Evolutionary conservation across 2,329 filamentous ascomycete species (phyloP).

Genomic region (Neofusicoccum sp.): DNA sequence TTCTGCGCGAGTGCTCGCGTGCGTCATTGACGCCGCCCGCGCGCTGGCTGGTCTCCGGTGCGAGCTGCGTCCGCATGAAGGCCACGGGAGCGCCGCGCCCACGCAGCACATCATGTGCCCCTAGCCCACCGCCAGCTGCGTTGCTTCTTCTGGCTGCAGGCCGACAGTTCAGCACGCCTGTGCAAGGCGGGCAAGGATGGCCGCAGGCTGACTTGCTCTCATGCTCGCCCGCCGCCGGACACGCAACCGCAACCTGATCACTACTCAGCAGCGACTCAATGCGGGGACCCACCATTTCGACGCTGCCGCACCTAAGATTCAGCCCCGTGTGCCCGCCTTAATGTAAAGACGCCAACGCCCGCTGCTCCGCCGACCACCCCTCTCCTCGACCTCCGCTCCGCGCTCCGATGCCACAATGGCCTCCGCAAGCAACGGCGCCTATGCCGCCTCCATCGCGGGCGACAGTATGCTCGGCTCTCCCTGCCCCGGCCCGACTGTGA

Average conservation of each 20-base stretch:
- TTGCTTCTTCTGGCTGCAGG: conserved; percentile 13
- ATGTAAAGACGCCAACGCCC: conserved; percentile 13
- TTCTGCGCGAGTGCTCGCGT: conserved; percentile 3
- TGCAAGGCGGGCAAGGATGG: conserved; percentile 16
- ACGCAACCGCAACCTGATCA: conserved; percentile 13
- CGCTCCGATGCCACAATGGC: conserved; percentile 20
- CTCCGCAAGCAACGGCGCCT: conserved; percentile 17
- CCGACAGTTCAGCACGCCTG: conserved; percentile 17
- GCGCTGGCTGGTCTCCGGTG: conserved; percentile 17
- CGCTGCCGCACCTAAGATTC: conserved; percentile 19
- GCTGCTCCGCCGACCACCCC: conserved; percentile 9
- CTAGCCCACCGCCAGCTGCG: conserved; percentile 14
- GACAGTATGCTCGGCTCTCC: conserved; percentile 10
- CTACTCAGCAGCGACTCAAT: conserved; percentile 21
- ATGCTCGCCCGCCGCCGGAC: conserved; percentile 10
- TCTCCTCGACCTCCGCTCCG: neutral
- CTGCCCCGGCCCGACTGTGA: neutral
- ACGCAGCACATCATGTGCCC: conserved; percentile 14
- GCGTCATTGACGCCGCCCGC: conserved; percentile 13
- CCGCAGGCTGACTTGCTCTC: conserved; percentile 19
- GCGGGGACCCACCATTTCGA: conserved; percentile 21
- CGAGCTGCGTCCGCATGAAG: conserved; percentile 13
- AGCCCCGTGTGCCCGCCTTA: conserved; percentile 22
- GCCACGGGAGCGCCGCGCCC: conserved; percentile 12
- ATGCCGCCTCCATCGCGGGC: conserved; percentile 19